Percentiles rank a stretch among this genome's conserved stretches.
phyloP scores from a whole-genome alignment of 2,329 filamentous ascomycete species.

The Fusarium sublunatum region DNA sequence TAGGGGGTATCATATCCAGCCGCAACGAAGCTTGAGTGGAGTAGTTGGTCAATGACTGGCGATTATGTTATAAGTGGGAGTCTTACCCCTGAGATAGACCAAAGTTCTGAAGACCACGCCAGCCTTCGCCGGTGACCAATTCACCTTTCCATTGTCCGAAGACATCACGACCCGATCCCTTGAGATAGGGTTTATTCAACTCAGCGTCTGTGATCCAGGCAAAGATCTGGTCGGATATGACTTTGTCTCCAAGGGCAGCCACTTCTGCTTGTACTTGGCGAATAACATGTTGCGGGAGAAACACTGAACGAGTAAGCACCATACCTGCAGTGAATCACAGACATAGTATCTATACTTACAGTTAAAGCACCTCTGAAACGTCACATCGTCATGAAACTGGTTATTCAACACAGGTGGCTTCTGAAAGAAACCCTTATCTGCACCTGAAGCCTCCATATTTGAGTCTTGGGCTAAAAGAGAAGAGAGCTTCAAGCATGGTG shows the following conservation, averaged over 20 bases:
- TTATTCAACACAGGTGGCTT: conserved; percentile 63
- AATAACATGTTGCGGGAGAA: conserved; percentile 57
- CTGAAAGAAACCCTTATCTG: conserved; percentile 68
- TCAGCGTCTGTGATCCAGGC: conserved; percentile 72
- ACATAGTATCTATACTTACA: conserved; percentile 52
- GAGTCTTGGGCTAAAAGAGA: neutral
- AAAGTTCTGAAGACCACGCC: conserved; percentile 70
- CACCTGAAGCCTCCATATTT: conserved; percentile 57
- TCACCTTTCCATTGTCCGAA: conserved; percentile 70
- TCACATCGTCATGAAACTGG: conserved; percentile 67
- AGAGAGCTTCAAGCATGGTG: conserved; percentile 1
- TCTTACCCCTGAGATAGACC: conserved; percentile 65
- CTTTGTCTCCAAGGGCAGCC: conserved; percentile 61
- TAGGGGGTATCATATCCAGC: conserved; percentile 67
- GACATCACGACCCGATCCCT: conserved; percentile 66
- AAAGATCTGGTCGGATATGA: conserved; percentile 66
- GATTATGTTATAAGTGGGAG: neutral
- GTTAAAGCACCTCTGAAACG: conserved; percentile 62
- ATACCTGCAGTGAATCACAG: too few species aligned
- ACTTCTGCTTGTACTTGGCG: conserved; percentile 57
- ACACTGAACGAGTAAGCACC: conserved; percentile 54
- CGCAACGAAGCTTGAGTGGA: conserved; percentile 60
- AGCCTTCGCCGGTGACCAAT: conserved; percentile 73
- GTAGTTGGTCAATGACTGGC: neutral
- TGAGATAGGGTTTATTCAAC: conserved; percentile 70